These are phyloP conservation scores for Pseudogymnoascus sp. DNA, from an alignment of 2,329 filamentous ascomycete species.

Conservation along the genomic window DNA sequence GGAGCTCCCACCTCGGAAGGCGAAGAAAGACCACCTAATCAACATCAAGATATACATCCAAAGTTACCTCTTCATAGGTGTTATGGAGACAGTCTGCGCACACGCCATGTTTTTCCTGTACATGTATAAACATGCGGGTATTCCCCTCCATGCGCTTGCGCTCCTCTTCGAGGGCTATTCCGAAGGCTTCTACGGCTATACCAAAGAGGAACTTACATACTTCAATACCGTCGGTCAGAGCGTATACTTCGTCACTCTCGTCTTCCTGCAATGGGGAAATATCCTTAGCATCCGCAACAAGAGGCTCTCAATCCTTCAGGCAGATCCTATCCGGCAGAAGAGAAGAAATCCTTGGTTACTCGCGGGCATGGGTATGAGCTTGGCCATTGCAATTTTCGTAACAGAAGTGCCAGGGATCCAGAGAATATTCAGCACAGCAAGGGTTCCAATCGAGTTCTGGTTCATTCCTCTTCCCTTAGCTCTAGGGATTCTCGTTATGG, in stretches of 20 bases:
- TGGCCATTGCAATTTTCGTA: constrained; percentile 47
- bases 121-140: constrained; percentile 40
- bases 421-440: constrained; percentile 40
- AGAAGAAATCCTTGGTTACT: constrained; percentile 45
- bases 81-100: constrained; percentile 43
- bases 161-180: constrained; percentile 43
- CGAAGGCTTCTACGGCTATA: constrained; percentile 44
- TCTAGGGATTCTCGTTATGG: constrained; percentile 43
- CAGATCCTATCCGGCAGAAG: constrained; percentile 40
- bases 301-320: constrained; percentile 44
- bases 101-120: constrained; percentile 50
- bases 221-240: constrained; percentile 45
- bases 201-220: constrained; percentile 35
- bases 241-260: constrained; percentile 48
- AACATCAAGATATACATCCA: constrained; percentile 45
- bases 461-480: constrained; percentile 44
- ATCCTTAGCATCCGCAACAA: constrained; percentile 44
- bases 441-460: constrained; percentile 46
- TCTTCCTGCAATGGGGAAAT: constrained; percentile 48
- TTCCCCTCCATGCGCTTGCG: constrained; percentile 41
- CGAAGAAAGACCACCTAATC: constrained; percentile 43
- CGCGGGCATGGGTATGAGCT: constrained; percentile 38
- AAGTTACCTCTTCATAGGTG: constrained; percentile 45
- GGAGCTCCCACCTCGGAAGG: constrained; percentile 41
- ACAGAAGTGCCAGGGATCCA: constrained; percentile 46